These are phyloP conservation scores for Apophysomyces sp. DNA, from an alignment of 371 early-diverging fungal genomes.

Conservation along the genomic window DNA sequence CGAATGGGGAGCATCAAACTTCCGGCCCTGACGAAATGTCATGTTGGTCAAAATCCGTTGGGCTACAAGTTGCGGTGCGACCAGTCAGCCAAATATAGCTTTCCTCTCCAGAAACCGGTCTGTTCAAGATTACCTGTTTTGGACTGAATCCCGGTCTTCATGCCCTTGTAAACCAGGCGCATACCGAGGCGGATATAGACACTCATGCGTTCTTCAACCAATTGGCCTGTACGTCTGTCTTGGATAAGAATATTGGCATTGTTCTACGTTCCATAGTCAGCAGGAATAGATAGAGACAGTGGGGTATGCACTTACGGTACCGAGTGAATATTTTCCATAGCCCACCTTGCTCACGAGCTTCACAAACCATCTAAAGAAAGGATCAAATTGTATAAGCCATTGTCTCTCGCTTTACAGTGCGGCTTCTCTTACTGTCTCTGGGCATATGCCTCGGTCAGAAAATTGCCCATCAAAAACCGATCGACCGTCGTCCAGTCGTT, in stretches of 20 bases:
- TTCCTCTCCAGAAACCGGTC: constrained; percentile 9
- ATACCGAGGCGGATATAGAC: constrained; percentile 84
- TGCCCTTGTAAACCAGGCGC: constrained; percentile 71
- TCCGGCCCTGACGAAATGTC: constrained; percentile 76
- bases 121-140: constrained; percentile 25
- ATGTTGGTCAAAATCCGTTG: constrained; percentile 57
- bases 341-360: constrained; percentile 75
- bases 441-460: constrained; percentile 76
- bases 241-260: constrained; percentile 81
- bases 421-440: constrained; percentile 53
- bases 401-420: not conserved
- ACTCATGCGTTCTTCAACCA: constrained; percentile 84
- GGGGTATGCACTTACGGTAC: constrained; percentile 47
- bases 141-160: constrained; percentile 47
- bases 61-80: constrained; percentile 19
- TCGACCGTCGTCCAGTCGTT: constrained; percentile 65
- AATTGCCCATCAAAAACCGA: constrained; percentile 73
- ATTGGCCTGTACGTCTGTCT: constrained; percentile 70
- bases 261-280: constrained; percentile 26
- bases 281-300: not conserved
- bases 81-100: not conserved
- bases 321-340: constrained; percentile 72
- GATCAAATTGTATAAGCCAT: not conserved
- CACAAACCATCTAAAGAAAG: constrained; percentile 73
- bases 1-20: constrained; percentile 72